These are phyloP conservation scores for Dryadomyces sulphureus DNA, from an alignment of 2,329 filamentous ascomycete genomes.

Conservation along the genomic window DNA sequence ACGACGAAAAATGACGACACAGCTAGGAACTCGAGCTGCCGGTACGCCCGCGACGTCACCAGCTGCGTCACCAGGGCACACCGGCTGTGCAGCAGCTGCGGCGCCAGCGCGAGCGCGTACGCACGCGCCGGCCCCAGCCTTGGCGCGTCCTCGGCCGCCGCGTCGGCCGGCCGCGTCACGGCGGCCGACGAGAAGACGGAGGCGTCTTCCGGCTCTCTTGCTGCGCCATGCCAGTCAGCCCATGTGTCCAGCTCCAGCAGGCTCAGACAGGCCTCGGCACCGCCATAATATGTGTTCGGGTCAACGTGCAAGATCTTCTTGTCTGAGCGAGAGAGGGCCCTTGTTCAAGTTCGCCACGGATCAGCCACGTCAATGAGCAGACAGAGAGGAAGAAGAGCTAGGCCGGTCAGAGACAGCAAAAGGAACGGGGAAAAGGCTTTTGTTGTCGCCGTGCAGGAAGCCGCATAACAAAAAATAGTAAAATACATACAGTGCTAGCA, in stretches of 20 bases:
- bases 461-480: slow-evolving; percentile 5
- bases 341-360: slow-evolving; percentile 24
- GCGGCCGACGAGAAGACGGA: slow-evolving; percentile 21
- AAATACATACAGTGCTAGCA: slow-evolving; percentile 36
- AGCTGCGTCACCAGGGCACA: slow-evolving; percentile 65
- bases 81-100: slow-evolving; percentile 73
- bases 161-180: slow-evolving; percentile 19
- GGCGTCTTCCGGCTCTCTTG: neutral
- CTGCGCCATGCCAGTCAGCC: slow-evolving; percentile 30
- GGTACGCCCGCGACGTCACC: slow-evolving; percentile 78
- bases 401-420: slow-evolving; percentile 53
- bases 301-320: slow-evolving; percentile 89
- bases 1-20: slow-evolving; percentile 88
- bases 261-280: slow-evolving; percentile 70
- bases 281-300: slow-evolving; percentile 76
- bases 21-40: slow-evolving; percentile 83
- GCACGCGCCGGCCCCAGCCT: slow-evolving; percentile 48
- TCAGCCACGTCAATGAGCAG: slow-evolving; percentile 13
- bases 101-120: slow-evolving; percentile 73
- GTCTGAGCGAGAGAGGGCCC: slow-evolving; percentile 79
- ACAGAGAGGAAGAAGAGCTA: too few relatives aligned
- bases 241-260: slow-evolving; percentile 69
- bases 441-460: neutral
- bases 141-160: slow-evolving; percentile 5
- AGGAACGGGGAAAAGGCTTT: neutral